These are phyloP conservation scores for Stereocaulon alpinum DNA, from an alignment of 495 filamentous ascomycete genomes.

Conservation along the genomic window DNA sequence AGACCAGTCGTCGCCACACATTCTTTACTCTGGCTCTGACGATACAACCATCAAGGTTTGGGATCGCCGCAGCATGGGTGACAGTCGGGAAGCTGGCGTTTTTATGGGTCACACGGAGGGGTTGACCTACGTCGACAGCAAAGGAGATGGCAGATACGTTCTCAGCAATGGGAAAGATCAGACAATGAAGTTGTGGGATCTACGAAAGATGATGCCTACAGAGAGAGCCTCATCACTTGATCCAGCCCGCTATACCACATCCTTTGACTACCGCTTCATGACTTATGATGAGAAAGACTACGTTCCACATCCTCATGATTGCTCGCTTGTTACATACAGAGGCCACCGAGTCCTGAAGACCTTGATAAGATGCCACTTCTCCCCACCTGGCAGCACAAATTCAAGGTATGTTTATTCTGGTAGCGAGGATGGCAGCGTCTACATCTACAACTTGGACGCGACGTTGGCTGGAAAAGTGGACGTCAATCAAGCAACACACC, in stretches of 20 bases:
- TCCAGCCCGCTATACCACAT: conserved; percentile 46
- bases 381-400: conserved; percentile 76
- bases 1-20: conserved; percentile 79
- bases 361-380: conserved; percentile 92
- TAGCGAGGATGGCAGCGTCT: conserved; percentile 76
- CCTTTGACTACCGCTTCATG: conserved; percentile 80
- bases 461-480: conserved; percentile 75
- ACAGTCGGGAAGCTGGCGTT: conserved; percentile 76
- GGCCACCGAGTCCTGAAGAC: conserved; percentile 84
- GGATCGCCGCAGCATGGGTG: conserved; percentile 86
- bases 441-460: conserved; percentile 89
- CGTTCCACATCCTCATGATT: conserved; percentile 72
- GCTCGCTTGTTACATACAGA: conserved; percentile 84
- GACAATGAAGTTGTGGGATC: conserved; percentile 95
- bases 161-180: conserved; percentile 94
- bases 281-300: conserved; percentile 58
- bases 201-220: conserved; percentile 70
- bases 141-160: conserved; percentile 90
- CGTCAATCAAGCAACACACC: conserved; percentile 54
- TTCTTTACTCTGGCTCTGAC: conserved; percentile 92
- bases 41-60: conserved; percentile 67
- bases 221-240: conserved; percentile 48
- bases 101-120: conserved; percentile 94
- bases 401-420: conserved; percentile 90
- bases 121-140: conserved; percentile 90